phyloP scores from a whole-genome alignment of 495 filamentous ascomycete genomes.

The Durotheca rogersii region DNA sequence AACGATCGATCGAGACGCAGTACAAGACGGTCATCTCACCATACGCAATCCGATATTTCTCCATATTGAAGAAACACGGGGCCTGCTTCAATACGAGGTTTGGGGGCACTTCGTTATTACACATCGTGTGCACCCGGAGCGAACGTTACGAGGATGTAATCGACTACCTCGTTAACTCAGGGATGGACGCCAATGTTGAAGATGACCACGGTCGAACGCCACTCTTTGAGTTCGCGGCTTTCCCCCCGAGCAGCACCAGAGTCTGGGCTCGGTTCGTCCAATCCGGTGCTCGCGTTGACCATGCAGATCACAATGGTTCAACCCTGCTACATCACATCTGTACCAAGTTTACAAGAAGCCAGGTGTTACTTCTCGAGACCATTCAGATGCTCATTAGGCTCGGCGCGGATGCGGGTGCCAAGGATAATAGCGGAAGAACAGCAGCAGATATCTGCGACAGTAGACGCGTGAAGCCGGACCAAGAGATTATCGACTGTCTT shows the following conservation, averaged over 20 bases:
- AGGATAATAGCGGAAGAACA: too few relatives aligned
- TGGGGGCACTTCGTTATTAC: slow-evolving; percentile 2
- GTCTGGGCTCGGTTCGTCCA: not conserved
- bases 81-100: not conserved
- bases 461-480: too few relatives aligned
- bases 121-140: slow-evolving; percentile 1
- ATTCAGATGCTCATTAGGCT: not conserved
- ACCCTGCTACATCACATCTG: slow-evolving; percentile 11
- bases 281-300: slow-evolving; percentile 5
- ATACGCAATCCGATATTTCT: not conserved
- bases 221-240: not conserved
- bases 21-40: not conserved
- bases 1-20: not conserved
- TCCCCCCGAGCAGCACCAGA: not conserved
- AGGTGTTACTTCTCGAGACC: not conserved
- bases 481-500: too few relatives aligned
- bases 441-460: too few relatives aligned
- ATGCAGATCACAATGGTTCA: not conserved
- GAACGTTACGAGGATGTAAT: not conserved
- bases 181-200: not conserved
- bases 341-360: not conserved
- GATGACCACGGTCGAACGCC: slow-evolving; percentile 1
- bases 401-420: not conserved
- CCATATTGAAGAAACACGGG: not conserved
- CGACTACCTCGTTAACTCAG: not conserved